Evolutionary conservation across 371 early-diverging fungal species (phyloP).

Genomic region (Mortierella sp.): DNA sequence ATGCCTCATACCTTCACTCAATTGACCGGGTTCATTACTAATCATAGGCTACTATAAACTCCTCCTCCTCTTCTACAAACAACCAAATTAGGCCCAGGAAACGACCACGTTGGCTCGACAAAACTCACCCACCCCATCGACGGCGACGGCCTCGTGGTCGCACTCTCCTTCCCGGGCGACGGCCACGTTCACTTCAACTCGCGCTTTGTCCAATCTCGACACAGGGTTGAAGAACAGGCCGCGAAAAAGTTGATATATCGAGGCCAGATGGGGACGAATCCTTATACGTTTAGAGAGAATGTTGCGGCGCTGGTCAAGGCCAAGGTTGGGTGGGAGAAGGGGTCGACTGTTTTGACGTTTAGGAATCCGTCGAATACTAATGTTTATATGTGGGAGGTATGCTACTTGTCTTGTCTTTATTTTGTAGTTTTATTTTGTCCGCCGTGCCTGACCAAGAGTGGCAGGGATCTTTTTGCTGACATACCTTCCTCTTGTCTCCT

Average conservation of each 20-base stretch:
- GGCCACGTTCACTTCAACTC: conserved; percentile 56
- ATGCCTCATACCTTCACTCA: background rate
- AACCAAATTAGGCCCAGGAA: conserved; percentile 40
- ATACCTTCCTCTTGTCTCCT: background rate
- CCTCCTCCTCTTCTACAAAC: background rate
- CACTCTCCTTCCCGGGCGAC: conserved; percentile 45
- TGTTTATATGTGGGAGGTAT: conserved; percentile 56
- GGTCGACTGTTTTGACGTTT: conserved; percentile 48
- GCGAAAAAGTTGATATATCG: conserved; percentile 47
- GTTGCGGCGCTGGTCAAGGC: conserved; percentile 37
- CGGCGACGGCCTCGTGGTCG: conserved; percentile 51
- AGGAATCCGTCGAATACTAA: conserved; percentile 55
- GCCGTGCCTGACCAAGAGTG: background rate
- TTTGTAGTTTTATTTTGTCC: background rate
- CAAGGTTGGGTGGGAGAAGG: conserved; percentile 47
- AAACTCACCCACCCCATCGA: conserved; percentile 49
- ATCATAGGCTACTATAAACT: background rate
- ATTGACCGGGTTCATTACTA: background rate
- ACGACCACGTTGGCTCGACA: conserved; percentile 42
- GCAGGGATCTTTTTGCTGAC: background rate
- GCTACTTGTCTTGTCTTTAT: background rate
- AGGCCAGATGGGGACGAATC: conserved; percentile 57
- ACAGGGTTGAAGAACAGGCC: conserved; percentile 54
- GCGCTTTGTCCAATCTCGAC: conserved; percentile 54
- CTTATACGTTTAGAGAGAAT: conserved; percentile 37